These are phyloP conservation scores for Hibiscus mutabilis DNA, from an alignment of 345 rosid genomes.

Conservation along the genomic window DNA sequence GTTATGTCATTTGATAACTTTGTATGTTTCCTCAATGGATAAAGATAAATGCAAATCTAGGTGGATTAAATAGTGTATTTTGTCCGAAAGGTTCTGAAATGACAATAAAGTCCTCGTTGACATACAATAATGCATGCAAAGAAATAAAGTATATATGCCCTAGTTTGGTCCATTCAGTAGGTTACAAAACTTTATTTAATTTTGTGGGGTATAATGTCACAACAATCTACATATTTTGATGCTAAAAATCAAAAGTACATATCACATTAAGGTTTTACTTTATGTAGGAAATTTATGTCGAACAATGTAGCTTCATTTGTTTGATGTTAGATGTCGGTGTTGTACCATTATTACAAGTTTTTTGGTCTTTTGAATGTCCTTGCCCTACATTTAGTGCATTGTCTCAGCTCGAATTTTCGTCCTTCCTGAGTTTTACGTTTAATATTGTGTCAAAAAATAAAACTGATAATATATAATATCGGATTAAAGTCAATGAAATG, in stretches of 20 bases:
- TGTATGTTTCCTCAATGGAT: neutral
- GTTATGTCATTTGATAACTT: slow-evolving; percentile 15
- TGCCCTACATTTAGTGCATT: neutral
- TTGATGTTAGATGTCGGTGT: neutral
- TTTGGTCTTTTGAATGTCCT: too few relatives aligned
- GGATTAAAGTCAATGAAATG: too few relatives aligned
- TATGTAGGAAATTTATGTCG: neutral
- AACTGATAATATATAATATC: too few relatives aligned
- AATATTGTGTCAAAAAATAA: too few relatives aligned
- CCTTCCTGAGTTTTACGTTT: too few relatives aligned
- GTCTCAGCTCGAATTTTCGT: too few relatives aligned
- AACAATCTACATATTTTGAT: neutral
- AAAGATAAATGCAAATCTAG: slow-evolving; percentile 6
- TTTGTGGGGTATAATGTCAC: neutral
- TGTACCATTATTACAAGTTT: neutral
- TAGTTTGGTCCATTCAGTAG: neutral
- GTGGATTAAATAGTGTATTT: neutral
- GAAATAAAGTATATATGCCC: neutral
- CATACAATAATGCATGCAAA: slow-evolving; percentile 11
- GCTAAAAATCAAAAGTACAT: too few relatives aligned
- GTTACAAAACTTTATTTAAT: neutral
- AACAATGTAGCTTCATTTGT: neutral
- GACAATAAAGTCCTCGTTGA: slow-evolving; percentile 17
- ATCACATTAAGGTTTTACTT: neutral
- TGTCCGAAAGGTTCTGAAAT: neutral